Conservation (phyloP, 2,329 filamentous ascomycete species). For the Paramyrothecium roridum region DNA sequence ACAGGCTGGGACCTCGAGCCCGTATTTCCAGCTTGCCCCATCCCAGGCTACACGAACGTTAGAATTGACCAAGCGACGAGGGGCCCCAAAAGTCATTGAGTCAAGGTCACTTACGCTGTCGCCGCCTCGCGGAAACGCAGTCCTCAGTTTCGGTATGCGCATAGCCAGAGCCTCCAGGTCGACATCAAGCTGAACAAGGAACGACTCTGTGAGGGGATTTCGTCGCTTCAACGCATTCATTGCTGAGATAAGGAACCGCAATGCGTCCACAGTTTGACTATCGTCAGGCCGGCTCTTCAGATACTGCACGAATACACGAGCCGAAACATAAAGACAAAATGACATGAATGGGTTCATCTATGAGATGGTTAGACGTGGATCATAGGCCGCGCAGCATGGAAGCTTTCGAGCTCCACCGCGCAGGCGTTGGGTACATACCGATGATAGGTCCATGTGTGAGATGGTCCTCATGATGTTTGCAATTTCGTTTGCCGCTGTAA, state of each 20-base stretch:
- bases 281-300: constrained; percentile 92
- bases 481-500: constrained; percentile 90
- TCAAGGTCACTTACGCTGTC: constrained; percentile 42
- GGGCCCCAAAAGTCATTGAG: neutral
- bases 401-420: neutral
- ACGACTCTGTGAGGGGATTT: constrained; percentile 91
- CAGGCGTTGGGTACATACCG: constrained; percentile 51
- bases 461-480: constrained; percentile 94
- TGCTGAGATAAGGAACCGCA: constrained; percentile 86
- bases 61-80: constrained; percentile 7
- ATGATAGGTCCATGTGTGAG: constrained; percentile 80
- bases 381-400: too few species aligned
- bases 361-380: too few species aligned
- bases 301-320: constrained; percentile 92
- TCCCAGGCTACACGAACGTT: constrained; percentile 18
- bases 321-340: constrained; percentile 94
- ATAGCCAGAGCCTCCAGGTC: constrained; percentile 75
- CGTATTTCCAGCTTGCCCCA: neutral
- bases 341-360: constrained; percentile 95
- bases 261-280: constrained; percentile 69
- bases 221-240: constrained; percentile 86
- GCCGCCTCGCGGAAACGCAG: constrained; percentile 50
- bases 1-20: constrained; percentile 10
- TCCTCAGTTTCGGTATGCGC: constrained; percentile 54
- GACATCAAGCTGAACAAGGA: constrained; percentile 88